These are phyloP conservation scores for Solanum pimpinellifolium DNA, from an alignment of 257 asterid genomes.

Conservation along the genomic window DNA sequence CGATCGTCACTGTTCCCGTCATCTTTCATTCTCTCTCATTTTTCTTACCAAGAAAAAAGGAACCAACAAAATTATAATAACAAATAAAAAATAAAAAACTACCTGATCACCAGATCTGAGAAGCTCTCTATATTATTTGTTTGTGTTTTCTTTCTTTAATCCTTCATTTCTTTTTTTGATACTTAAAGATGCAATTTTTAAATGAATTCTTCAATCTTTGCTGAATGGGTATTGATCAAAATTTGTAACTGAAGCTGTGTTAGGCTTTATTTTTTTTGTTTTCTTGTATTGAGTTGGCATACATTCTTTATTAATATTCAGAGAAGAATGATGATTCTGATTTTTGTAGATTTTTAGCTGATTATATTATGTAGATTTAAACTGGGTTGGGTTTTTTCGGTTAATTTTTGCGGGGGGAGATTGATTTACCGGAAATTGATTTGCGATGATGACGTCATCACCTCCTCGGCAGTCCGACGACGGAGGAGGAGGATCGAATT, in stretches of 20 bases:
- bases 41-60: background rate
- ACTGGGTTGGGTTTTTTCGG: background rate
- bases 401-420: background rate
- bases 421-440: background rate
- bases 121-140: background rate
- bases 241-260: background rate
- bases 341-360: background rate
- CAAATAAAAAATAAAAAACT: background rate
- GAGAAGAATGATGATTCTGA: background rate
- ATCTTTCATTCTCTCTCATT: background rate
- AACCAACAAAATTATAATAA: background rate
- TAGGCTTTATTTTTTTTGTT: background rate
- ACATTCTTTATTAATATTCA: background rate
- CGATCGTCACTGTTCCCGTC: background rate
- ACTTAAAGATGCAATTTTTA: background rate
- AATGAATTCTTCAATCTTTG: background rate
- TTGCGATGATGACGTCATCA: background rate
- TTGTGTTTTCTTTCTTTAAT: background rate
- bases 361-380: background rate
- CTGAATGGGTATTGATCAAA: background rate
- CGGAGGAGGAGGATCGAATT: conserved; percentile 9
- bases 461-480: background rate
- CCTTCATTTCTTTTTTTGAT: background rate
- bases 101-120: background rate
- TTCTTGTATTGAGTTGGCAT: background rate